These are phyloP conservation scores for Aeschynomene evenia DNA, from an alignment of 306 rosid genomes.

Conservation along the genomic window DNA sequence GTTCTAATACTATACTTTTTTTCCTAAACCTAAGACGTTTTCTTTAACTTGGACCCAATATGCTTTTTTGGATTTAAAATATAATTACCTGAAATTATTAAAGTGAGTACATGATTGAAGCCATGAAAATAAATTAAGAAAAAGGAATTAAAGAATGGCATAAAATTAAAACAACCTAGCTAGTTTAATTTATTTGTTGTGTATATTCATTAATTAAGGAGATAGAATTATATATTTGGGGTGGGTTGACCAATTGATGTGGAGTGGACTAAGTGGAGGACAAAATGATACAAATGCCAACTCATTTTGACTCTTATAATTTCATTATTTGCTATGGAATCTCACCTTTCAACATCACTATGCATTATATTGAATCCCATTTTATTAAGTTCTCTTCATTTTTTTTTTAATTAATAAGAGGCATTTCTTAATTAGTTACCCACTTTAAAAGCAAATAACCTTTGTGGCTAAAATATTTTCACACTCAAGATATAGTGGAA, in stretches of 20 bases:
- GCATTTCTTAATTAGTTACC: background rate
- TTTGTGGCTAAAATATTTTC: constrained; percentile 1
- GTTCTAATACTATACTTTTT: background rate
- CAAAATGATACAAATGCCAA: constrained; percentile 45
- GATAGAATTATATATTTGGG: background rate
- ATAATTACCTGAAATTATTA: background rate
- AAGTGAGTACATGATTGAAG: constrained; percentile 24
- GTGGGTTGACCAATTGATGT: constrained; percentile 39
- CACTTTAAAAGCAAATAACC: background rate
- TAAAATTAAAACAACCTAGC: constrained; percentile 4
- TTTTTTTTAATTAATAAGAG: background rate
- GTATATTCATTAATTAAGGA: too few species aligned
- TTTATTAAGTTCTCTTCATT: background rate
- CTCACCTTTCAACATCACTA: constrained; percentile 9
- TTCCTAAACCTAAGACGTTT: background rate
- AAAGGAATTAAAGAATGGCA: constrained; percentile 10
- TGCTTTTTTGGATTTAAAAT: constrained; percentile 7
- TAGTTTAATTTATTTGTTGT: constrained; percentile 18
- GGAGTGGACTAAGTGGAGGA: constrained; percentile 38
- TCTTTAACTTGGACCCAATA: background rate
- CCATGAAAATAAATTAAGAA: background rate
- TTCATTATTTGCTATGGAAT: constrained; percentile 26
- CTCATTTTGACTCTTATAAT: constrained; percentile 20
- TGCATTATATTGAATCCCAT: background rate
- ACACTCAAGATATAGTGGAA: background rate